Evolutionary conservation across 2,329 filamentous ascomycete genomes (phyloP).

Genomic region (Fusarium sp.): DNA sequence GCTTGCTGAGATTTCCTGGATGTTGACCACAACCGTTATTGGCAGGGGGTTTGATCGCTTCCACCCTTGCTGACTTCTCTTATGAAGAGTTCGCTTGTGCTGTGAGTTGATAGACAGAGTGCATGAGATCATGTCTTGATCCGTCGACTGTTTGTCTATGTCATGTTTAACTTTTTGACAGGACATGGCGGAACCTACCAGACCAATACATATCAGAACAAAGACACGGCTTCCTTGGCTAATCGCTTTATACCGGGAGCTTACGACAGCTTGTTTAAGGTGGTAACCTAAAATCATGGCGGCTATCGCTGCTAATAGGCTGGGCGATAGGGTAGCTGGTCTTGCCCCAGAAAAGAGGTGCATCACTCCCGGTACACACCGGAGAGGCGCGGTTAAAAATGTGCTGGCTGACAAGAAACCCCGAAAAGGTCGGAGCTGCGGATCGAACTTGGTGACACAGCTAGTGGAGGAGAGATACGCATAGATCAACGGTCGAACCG

Average conservation of each 20-base stretch:
- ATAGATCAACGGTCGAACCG: conserved; percentile 13
- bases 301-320: conserved; percentile 20
- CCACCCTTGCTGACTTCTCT: background rate
- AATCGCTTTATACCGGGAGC: conserved; percentile 9
- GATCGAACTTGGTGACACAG: conserved; percentile 6
- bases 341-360: conserved; percentile 13
- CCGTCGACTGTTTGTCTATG: conserved; percentile 1
- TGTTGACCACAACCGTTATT: conserved; percentile 19
- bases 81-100: conserved; percentile 2
- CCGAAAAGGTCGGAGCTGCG: conserved; percentile 11
- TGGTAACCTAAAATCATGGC: conserved; percentile 28
- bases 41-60: conserved; percentile 21
- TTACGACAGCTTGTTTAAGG: conserved; percentile 27
- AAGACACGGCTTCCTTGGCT: conserved; percentile 19
- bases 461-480: conserved; percentile 8
- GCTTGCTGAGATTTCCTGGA: conserved; percentile 29
- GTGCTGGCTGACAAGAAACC: conserved; percentile 22
- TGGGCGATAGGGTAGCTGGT: conserved; percentile 2
- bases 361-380: conserved; percentile 28
- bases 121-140: background rate
- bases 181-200: background rate
- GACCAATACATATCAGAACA: conserved; percentile 22
- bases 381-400: conserved; percentile 36
- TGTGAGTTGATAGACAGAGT: background rate
- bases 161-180: background rate